A percentile compares a stretch with the other conserved stretches of the same genome.
Conservation (phyloP, 768 basidiomycete species). For the Leucocoprinus sp. region DNA sequence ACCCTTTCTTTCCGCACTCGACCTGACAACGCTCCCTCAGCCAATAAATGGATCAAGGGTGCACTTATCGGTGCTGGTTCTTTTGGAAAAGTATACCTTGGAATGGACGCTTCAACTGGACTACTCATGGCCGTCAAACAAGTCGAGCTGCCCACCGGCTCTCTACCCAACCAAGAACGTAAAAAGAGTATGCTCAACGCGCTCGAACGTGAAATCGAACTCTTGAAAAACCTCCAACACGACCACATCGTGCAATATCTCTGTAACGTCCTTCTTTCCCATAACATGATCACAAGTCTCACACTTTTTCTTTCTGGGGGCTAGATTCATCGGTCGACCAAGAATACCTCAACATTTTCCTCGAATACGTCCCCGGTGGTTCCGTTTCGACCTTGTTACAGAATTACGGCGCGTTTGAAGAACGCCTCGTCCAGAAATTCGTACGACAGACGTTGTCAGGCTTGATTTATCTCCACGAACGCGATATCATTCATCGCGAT, state of each 20-base stretch:
- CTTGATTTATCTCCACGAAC: constrained; percentile 83
- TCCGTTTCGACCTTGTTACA: constrained; percentile 84
- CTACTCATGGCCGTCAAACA: constrained; percentile 97
- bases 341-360: constrained; percentile 87
- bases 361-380: constrained; percentile 95
- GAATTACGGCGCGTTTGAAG: constrained; percentile 93
- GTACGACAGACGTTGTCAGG: constrained; percentile 87
- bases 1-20: not conserved
- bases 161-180: constrained; percentile 81
- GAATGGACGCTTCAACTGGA: constrained; percentile 88
- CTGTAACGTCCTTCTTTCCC: constrained; percentile 37
- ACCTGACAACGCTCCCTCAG: constrained; percentile 26
- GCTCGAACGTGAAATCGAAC: constrained; percentile 88
- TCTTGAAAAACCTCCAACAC: constrained; percentile 87
- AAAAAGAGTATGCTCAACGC: constrained; percentile 91
- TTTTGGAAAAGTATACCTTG: constrained; percentile 91
- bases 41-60: constrained; percentile 95
- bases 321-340: constrained; percentile 94
- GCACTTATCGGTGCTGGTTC: constrained; percentile 93
- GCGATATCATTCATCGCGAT: constrained; percentile 94
- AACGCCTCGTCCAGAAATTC: constrained; percentile 85
- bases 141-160: constrained; percentile 83
- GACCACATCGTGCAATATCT: constrained; percentile 98
- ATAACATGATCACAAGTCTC: constrained; percentile 3
- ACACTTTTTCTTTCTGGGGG: too few relatives aligned